Percentiles rank a stretch among this genome's conserved stretches.
Conservation (phyloP, 2,329 filamentous ascomycete genomes). For the Talaromyces islandicus region DNA sequence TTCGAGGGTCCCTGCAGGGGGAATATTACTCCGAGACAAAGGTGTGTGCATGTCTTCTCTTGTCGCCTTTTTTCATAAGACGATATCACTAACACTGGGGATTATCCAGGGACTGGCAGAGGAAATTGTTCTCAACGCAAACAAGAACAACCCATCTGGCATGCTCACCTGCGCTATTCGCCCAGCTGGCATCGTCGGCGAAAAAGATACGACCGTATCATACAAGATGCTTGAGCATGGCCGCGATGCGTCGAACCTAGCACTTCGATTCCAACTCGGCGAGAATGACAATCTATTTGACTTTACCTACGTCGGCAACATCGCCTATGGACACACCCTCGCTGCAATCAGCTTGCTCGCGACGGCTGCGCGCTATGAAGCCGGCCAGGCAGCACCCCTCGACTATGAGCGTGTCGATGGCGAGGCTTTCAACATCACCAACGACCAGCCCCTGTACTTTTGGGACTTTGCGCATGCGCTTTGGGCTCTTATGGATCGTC, state of each 20-base stretch:
- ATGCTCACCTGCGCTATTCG: conserved; percentile 78
- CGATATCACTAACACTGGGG: background rate
- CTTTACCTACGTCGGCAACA: conserved; percentile 64
- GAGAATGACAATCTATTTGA: conserved; percentile 65
- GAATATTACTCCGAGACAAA: conserved; percentile 92
- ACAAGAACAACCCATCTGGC: conserved; percentile 49
- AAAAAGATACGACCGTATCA: conserved; percentile 74
- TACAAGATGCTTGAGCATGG: conserved; percentile 69
- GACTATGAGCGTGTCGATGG: conserved; percentile 73
- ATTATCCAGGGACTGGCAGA: conserved; percentile 65
- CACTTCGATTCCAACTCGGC: conserved; percentile 76
- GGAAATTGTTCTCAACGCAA: conserved; percentile 69
- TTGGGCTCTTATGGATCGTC: conserved; percentile 53
- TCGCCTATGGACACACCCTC: conserved; percentile 75
- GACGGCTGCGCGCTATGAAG: conserved; percentile 42
- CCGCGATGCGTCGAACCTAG: conserved; percentile 48
- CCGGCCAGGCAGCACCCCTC: conserved; percentile 53
- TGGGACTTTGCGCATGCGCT: conserved; percentile 80
- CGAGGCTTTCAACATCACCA: conserved; percentile 85
- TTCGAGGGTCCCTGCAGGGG: conserved; percentile 62
- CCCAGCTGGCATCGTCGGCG: conserved; percentile 84
- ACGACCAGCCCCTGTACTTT: conserved; percentile 82
- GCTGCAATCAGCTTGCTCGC: conserved; percentile 67
- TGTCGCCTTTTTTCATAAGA: background rate
- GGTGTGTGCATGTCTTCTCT: conserved; percentile 38